Percentiles rank a stretch among this genome's conserved stretches.
Evolutionary conservation across 257 asterid genomes (phyloP).

Genomic region (Nemophila menziesii): DNA sequence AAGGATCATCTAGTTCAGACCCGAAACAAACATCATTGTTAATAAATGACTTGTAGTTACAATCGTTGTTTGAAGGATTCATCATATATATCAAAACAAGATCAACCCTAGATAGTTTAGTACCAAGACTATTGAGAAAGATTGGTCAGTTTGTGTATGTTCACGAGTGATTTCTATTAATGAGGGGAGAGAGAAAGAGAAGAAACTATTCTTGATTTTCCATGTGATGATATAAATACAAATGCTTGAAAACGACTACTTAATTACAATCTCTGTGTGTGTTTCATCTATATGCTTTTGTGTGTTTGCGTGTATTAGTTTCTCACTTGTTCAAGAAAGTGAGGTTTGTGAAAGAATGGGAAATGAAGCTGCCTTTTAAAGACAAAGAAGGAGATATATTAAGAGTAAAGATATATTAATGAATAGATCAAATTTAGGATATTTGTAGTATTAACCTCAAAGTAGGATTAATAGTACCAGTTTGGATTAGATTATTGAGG

Average conservation of each 20-base stretch:
- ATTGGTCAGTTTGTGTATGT: constrained; percentile 5
- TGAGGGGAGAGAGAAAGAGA: neutral
- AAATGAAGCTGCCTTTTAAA: no score
- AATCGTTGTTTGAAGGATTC: constrained; percentile 23
- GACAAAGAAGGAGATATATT: no score
- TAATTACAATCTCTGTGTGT: neutral
- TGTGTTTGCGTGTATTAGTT: constrained; percentile 4
- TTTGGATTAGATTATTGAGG: no score
- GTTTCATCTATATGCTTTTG: neutral
- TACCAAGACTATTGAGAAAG: constrained; percentile 9
- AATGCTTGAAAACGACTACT: constrained; percentile 15
- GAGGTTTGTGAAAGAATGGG: no score
- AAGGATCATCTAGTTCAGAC: constrained; percentile 12
- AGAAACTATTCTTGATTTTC: constrained; percentile 5
- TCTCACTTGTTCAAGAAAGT: no score
- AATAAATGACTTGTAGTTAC: constrained; percentile 15
- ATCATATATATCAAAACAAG: constrained; percentile 8
- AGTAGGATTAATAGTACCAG: no score
- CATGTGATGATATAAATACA: constrained; percentile 1
- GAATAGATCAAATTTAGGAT: no score
- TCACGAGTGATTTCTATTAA: neutral
- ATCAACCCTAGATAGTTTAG: neutral
- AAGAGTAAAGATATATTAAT: no score
- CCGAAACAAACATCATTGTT: constrained; percentile 11
- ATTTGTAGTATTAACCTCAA: no score